Percentiles rank a stretch among this genome's conserved stretches.
Evolutionary conservation across 495 filamentous ascomycete species (phyloP).

Genomic region (Daldinia childiae): DNA sequence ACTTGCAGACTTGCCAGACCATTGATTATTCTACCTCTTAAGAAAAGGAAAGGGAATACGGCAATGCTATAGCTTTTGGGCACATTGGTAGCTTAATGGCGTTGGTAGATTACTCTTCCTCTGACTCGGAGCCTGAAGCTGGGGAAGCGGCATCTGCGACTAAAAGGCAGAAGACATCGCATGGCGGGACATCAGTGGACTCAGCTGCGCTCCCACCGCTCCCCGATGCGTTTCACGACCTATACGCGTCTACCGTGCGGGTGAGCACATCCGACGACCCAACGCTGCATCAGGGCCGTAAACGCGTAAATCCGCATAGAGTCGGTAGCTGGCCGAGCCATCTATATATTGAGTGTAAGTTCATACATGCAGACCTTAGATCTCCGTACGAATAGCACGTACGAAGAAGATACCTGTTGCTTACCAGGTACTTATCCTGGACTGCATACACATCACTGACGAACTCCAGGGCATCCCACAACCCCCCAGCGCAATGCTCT

Average conservation of each 20-base stretch:
- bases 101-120: constrained; percentile 75
- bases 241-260: constrained; percentile 84
- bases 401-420: too few species aligned
- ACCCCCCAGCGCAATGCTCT: constrained; percentile 65
- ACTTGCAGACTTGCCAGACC: neutral
- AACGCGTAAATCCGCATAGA: constrained; percentile 81
- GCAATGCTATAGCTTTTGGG: neutral
- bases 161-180: constrained; percentile 43
- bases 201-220: constrained; percentile 74
- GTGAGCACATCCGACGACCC: constrained; percentile 83
- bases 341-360: constrained; percentile 90
- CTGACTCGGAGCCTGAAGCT: constrained; percentile 60
- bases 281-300: constrained; percentile 82
- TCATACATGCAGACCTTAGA: neutral
- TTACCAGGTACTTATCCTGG: too few species aligned
- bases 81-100: constrained; percentile 57
- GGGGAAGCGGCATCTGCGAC: constrained; percentile 27
- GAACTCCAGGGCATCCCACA: constrained; percentile 72
- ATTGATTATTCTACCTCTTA: too few species aligned
- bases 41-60: too few species aligned
- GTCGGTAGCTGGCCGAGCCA: constrained; percentile 93
- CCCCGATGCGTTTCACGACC: constrained; percentile 82
- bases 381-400: neutral
- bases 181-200: constrained; percentile 29
- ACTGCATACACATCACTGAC: constrained; percentile 2